phyloP scores from a whole-genome alignment of 2,329 filamentous ascomycete genomes.

The Talaromyces pinophilus region DNA sequence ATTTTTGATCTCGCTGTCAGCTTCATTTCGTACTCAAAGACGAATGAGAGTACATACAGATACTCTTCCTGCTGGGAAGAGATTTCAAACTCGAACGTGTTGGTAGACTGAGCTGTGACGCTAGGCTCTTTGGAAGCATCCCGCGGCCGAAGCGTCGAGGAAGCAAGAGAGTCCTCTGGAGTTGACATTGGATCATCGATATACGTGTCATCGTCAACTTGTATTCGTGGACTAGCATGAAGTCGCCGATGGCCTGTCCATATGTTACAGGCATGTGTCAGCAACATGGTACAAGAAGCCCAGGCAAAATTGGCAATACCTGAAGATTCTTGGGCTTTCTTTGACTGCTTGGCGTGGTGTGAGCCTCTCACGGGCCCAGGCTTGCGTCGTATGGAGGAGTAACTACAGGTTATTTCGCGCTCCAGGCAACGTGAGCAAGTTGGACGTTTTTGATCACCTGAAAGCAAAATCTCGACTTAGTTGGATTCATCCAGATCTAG shows the following conservation, averaged over 20 bases:
- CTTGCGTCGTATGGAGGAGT: constrained; percentile 34
- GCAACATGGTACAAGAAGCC: neutral
- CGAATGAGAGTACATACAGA: constrained; percentile 2
- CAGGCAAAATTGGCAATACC: neutral
- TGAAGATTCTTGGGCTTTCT: neutral
- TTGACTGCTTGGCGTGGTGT: constrained; percentile 21
- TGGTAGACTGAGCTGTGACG: neutral
- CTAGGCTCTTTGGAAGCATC: neutral
- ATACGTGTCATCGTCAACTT: neutral
- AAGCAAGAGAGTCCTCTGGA: neutral
- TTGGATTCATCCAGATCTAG: neutral
- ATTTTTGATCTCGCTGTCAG: neutral
- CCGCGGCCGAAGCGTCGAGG: neutral
- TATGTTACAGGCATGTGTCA: neutral
- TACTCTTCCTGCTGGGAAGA: constrained; percentile 8
- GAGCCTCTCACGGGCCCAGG: constrained; percentile 37
- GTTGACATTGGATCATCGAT: neutral
- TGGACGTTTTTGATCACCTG: constrained; percentile 36
- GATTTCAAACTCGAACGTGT: neutral
- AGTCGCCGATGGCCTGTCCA: neutral
- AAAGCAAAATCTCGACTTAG: neutral
- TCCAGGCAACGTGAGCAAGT: constrained; percentile 40
- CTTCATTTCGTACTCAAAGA: neutral
- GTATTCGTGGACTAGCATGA: neutral
- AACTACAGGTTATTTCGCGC: constrained; percentile 32